Conservation (phyloP, 179 eudicot species). For the Corrigiola litoralis region DNA sequence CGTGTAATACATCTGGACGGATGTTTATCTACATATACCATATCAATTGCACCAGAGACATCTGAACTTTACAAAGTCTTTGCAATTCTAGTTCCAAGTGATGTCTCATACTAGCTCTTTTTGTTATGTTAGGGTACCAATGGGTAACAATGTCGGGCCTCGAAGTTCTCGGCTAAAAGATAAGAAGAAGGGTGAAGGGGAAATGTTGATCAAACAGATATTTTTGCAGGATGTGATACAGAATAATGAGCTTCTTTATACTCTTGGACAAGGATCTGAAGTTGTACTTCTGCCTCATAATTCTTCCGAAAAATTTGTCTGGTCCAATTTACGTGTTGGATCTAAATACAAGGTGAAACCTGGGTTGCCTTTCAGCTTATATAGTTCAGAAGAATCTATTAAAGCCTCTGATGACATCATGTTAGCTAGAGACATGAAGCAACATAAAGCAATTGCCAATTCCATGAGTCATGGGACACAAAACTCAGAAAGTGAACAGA, state of each 20-base stretch:
- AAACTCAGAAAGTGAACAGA: slow-evolving; percentile 28
- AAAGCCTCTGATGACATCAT: slow-evolving; percentile 44
- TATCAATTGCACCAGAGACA: background rate
- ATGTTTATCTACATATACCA: background rate
- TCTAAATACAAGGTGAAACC: slow-evolving; percentile 39
- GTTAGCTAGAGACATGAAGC: slow-evolving; percentile 43
- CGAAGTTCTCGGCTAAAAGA: slow-evolving; percentile 91
- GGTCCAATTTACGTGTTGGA: slow-evolving; percentile 49
- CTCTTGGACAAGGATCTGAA: slow-evolving; percentile 71
- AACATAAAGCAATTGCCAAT: slow-evolving; percentile 40
- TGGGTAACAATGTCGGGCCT: slow-evolving; percentile 47
- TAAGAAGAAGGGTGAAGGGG: slow-evolving; percentile 85
- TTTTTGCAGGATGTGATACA: slow-evolving; percentile 76
- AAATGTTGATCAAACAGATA: slow-evolving; percentile 66
- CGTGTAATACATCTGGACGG: background rate
- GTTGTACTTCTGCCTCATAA: slow-evolving; percentile 80
- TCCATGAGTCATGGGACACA: slow-evolving; percentile 20
- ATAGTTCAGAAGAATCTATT: slow-evolving; percentile 38
- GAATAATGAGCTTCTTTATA: slow-evolving; percentile 61
- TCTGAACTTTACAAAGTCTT: background rate
- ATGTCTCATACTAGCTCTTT: slow-evolving; percentile 7
- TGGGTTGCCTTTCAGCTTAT: slow-evolving; percentile 44
- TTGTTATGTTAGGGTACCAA: slow-evolving; percentile 41
- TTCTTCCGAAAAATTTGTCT: slow-evolving; percentile 48
- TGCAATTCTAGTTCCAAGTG: slow-evolving; percentile 5